These are phyloP conservation scores for Heracleum sosnowskyi DNA, from an alignment of 129 eudicot genomes.

Conservation along the genomic window DNA sequence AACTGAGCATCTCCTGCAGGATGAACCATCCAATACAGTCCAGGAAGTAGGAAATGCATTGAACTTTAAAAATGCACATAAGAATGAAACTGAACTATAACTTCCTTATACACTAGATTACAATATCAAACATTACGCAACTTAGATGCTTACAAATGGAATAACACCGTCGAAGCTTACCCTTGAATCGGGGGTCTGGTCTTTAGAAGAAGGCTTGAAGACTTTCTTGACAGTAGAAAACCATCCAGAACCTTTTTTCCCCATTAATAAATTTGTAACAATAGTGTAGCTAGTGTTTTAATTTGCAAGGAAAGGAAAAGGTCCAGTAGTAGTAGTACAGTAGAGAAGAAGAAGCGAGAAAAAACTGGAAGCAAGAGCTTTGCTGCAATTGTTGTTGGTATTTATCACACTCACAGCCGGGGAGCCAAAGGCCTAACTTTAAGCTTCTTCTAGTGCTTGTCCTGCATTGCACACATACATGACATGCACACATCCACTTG, in stretches of 20 bases:
- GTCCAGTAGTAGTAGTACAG: background rate
- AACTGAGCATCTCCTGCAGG: background rate
- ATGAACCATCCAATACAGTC: background rate
- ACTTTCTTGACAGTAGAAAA: slow-evolving; percentile 77
- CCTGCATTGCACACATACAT: background rate
- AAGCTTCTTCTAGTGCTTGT: background rate
- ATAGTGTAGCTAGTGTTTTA: background rate
- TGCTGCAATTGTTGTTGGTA: slow-evolving; percentile 8
- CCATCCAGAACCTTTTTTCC: slow-evolving; percentile 92
- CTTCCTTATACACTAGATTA: background rate
- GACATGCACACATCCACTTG: slow-evolving; percentile 10
- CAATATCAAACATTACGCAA: background rate
- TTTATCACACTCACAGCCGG: slow-evolving; percentile 12
- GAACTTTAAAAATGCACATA: background rate
- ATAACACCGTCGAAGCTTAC: slow-evolving; percentile 22
- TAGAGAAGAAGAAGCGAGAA: background rate
- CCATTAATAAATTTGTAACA: slow-evolving; percentile 30
- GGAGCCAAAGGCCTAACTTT: background rate
- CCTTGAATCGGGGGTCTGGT: slow-evolving; percentile 46
- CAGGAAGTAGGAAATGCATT: background rate
- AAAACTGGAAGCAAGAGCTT: background rate
- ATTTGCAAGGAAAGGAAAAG: background rate
- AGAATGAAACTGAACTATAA: background rate
- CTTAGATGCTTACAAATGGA: background rate
- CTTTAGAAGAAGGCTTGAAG: slow-evolving; percentile 63